A percentile compares a stretch with the other conserved stretches of the same genome.
phyloP scores from a whole-genome alignment of 2,329 filamentous ascomycete species.

The Bipolaris zeicola region DNA sequence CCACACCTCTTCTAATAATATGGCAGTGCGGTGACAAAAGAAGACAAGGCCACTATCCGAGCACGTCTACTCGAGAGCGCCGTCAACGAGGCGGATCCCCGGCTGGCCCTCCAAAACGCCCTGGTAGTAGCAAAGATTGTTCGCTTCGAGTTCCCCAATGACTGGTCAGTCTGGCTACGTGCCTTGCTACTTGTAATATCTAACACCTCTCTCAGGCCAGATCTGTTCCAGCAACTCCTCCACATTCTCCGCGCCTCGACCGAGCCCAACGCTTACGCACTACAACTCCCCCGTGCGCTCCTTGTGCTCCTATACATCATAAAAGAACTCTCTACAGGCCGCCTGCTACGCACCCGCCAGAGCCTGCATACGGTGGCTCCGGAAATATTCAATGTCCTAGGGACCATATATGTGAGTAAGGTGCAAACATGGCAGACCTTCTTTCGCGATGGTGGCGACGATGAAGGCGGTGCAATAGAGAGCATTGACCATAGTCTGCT shows the following conservation, averaged over 20 bases:
- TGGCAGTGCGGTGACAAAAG: conserved; percentile 62
- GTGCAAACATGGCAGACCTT: conserved; percentile 71
- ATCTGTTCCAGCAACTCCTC: conserved; percentile 49
- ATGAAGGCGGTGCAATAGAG: conserved; percentile 64
- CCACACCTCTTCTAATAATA: conserved; percentile 13
- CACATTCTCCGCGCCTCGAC: conserved; percentile 65
- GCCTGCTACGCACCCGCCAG: conserved; percentile 74
- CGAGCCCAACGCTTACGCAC: conserved; percentile 60
- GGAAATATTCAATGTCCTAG: conserved; percentile 81
- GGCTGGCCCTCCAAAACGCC: conserved; percentile 85
- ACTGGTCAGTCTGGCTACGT: conserved; percentile 66
- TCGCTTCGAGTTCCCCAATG: conserved; percentile 83
- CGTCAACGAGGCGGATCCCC: conserved; percentile 74
- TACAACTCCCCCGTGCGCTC: conserved; percentile 73
- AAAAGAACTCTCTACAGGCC: conserved; percentile 85
- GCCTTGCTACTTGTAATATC: background rate
- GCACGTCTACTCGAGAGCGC: conserved; percentile 76
- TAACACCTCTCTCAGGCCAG: conserved; percentile 39
- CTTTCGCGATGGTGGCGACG: conserved; percentile 62
- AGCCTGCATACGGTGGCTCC: conserved; percentile 79
- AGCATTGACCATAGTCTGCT: conserved; percentile 78
- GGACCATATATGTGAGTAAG: conserved; percentile 76
- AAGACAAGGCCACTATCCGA: conserved; percentile 79
- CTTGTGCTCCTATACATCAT: conserved; percentile 82
- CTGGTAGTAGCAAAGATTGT: conserved; percentile 86